Evolutionary conservation across 306 rosid genomes (phyloP), one percentile per base, ranked within the genome.

Genomic region (Begonia masoniana): DNA sequence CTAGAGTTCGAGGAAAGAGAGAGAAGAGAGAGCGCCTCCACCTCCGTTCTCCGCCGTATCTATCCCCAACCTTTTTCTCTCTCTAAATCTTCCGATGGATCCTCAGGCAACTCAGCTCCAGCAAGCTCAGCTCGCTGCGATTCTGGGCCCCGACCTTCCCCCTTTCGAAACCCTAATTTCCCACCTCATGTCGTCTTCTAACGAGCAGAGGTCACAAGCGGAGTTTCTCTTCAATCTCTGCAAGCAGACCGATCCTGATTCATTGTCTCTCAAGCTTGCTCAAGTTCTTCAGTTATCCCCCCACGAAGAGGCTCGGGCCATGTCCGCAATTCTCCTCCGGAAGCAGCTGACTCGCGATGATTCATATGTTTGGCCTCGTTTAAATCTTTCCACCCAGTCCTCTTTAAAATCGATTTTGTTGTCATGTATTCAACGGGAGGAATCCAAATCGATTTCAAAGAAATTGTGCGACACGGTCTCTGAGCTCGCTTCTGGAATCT

Each of bases 331-430:
- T 51, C 94, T 91, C 58, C 94, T 91, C 63, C 77, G 97, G 7
- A 91, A 91, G 76, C 97, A 85, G 62, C 92, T 91, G 21, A 85
- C 97, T 0, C 94, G 94, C 47, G 94, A 91, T 41, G 96, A 91
- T 21, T 69, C 97, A 0, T 91, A 83, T 35, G 75, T 91, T 13
- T 91, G 97, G 97, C 97, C 97, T 0, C 84, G 94, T 0, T 82
- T 91, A 23, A 57, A 59, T 15, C 70, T 81, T 0, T 26, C 74
- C 8, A 81, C 96, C 0, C 97, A 86, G 10, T 53, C 96, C 5
- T 43, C 82, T 0, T 80, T 91, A n/a, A 91, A 91, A 62, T 80
- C 97, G 1, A 82, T 91, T 10, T 84, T 91, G 2, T 45, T 91
- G 1, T 58, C 94, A 0, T 81, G 84, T 52, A 83, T 91, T 56